A percentile compares a stretch with the other conserved stretches of the same genome.
Conservation (phyloP, 495 filamentous ascomycete genomes). For the Penicillium antarcticum region DNA sequence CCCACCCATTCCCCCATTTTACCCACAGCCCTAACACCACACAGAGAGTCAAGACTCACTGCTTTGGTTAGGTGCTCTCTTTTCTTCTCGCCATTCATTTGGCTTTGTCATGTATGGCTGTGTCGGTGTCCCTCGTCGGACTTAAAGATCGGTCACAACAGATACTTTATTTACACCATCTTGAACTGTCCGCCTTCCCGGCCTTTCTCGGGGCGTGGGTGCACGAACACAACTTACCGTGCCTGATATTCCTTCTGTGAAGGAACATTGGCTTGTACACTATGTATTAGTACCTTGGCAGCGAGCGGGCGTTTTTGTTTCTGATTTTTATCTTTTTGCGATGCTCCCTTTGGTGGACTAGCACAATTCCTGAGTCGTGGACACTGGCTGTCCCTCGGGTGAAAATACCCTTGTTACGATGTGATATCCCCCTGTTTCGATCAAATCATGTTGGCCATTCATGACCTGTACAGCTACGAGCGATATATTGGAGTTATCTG, state of each 20-base stretch:
- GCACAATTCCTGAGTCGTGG: not conserved
- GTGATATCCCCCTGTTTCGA: slow-evolving; percentile 1
- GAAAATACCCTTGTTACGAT: slow-evolving; percentile 2
- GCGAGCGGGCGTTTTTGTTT: slow-evolving; percentile 13
- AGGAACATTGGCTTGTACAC: slow-evolving; percentile 6
- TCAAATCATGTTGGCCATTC: slow-evolving; percentile 5
- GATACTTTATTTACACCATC: slow-evolving; percentile 15
- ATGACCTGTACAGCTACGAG: slow-evolving; percentile 1
- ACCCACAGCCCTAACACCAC: not conserved
- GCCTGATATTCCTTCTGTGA: slow-evolving; percentile 6
- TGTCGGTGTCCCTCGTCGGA: slow-evolving; percentile 7
- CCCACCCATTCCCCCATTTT: not conserved
- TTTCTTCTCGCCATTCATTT: slow-evolving; percentile 1
- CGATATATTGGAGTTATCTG: not conserved
- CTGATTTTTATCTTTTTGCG: slow-evolving; percentile 1
- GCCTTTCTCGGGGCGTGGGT: not conserved
- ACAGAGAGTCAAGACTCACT: slow-evolving; percentile 2
- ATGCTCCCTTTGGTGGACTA: slow-evolving; percentile 3
- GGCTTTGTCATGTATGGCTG: slow-evolving; percentile 4
- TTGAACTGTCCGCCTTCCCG: not conserved
- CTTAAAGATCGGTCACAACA: slow-evolving; percentile 15
- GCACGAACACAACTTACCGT: not conserved
- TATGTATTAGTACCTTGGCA: slow-evolving; percentile 6
- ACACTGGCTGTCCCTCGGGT: not conserved
- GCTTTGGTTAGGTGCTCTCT: not conserved